Conservation (phyloP, 129 eudicot species). For the Erigeron canadensis region DNA sequence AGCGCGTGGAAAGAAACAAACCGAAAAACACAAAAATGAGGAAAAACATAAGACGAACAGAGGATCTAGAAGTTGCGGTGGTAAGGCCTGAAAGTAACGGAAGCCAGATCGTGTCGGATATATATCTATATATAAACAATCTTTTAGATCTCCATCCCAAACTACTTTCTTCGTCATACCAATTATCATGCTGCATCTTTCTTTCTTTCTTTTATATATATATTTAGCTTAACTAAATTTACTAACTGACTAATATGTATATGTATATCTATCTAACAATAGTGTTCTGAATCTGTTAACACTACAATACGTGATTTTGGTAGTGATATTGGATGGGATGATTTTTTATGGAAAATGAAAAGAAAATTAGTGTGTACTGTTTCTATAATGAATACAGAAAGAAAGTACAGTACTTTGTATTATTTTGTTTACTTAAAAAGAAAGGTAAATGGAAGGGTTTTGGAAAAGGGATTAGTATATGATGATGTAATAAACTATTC, state of each 20-base stretch:
- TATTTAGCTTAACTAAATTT: too few species aligned
- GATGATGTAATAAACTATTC: too few species aligned
- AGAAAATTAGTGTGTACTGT: slow-evolving; percentile 4
- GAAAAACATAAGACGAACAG: slow-evolving; percentile 36
- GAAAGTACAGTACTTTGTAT: too few species aligned
- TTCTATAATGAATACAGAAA: too few species aligned
- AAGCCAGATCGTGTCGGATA: slow-evolving; percentile 37
- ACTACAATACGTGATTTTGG: not conserved
- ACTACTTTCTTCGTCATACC: slow-evolving; percentile 24
- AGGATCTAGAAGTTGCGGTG: slow-evolving; percentile 36
- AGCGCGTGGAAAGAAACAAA: slow-evolving; percentile 28
- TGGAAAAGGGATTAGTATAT: too few species aligned
- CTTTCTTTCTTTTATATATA: not conserved
- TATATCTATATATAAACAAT: slow-evolving; percentile 9
- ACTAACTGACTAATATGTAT: too few species aligned
- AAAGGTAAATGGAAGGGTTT: too few species aligned
- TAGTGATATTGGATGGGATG: not conserved
- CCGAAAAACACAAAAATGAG: slow-evolving; percentile 33
- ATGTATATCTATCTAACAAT: too few species aligned
- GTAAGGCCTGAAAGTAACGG: slow-evolving; percentile 28
- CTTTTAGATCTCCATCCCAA: slow-evolving; percentile 34
- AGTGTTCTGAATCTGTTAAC: too few species aligned
- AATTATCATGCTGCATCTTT: slow-evolving; percentile 29
- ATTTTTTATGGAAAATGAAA: not conserved
- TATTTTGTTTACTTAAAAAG: too few species aligned